Evolutionary conservation across 75 land plant species (phyloP).

Genomic region (Cupressus sempervirens): DNA sequence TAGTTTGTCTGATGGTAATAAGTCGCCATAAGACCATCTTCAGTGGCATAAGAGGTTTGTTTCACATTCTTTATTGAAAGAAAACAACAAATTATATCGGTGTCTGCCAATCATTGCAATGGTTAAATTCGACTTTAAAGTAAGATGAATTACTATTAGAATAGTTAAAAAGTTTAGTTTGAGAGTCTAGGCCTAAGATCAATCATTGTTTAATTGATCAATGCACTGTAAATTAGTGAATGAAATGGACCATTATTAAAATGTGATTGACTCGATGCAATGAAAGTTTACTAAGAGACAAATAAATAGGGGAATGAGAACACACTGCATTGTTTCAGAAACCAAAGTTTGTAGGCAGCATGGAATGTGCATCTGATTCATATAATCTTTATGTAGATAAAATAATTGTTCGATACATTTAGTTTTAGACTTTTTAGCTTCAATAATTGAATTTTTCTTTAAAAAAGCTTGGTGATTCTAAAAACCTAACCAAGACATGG

Average conservation of each 20-base stretch:
- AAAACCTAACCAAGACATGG: too few relatives aligned
- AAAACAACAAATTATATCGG: not conserved
- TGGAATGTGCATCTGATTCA: not conserved
- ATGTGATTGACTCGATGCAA: not conserved
- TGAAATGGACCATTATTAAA: not conserved
- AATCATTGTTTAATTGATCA: not conserved
- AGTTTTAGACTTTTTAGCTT: not conserved
- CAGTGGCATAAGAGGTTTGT: conserved; percentile 55
- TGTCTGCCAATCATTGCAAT: not conserved
- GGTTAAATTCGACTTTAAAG: not conserved
- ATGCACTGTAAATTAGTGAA: not conserved
- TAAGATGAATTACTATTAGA: not conserved
- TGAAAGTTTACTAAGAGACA: not conserved
- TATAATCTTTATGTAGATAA: not conserved
- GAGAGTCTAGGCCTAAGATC: not conserved
- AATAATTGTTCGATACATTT: not conserved
- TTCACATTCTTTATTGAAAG: not conserved
- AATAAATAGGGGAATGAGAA: not conserved
- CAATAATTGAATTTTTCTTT: not conserved
- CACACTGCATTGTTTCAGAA: not conserved
- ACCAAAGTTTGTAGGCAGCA: not conserved
- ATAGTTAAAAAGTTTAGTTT: not conserved
- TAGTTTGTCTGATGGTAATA: conserved; percentile 34
- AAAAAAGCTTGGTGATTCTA: not conserved
- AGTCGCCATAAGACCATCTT: conserved; percentile 55